Evolutionary conservation across 2,329 filamentous ascomycete species (phyloP), one percentile per base, ranked within the genome.

Genomic region (Venturia oleaginea): DNA sequence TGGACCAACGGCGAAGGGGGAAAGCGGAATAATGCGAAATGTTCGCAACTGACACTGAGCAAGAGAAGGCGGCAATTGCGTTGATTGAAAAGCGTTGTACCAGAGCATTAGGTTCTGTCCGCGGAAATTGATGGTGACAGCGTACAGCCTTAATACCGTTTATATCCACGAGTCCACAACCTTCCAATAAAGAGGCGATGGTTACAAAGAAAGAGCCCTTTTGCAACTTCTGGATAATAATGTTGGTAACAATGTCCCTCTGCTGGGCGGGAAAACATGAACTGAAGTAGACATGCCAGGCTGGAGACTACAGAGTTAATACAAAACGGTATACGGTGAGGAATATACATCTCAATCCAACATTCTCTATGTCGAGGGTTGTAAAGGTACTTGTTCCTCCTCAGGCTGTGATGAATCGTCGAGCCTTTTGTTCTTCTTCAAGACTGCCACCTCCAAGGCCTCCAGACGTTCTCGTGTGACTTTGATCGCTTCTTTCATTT

Each of bases 391-490:
- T 34, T 57, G 30, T n/a, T 13, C 30, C 27, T 57, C 30, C 30
- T 11, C 30, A 24, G 22, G 61, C 27, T 30, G 40, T 34, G 40
- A 24, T 10, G 42, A 24, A 17, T 24, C 32, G 7, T 42, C n/a
- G 5, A 40, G n/a, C 22, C 22, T 19, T 37, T 67, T 67, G 38
- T 68, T 68, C 69, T 79, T 83, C 72, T 81, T 85, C 72, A 81
- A 82, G 67, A 93, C 81, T 37, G 91, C 88, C 51, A 84, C 82
- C 75, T 92, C 92, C 67, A 99, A 77, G 51, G 89, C 84, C 64
- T 84, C 82, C 38, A 99, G 78, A 71, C 90, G 88, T 78, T 96
- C 89, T 73, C 97, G 91, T 2, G 93, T 97, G 37, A 96, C 84
- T 63, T 84, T 80, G 66, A 97, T 93, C 24, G 91, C 90, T 77